Evolutionary conservation across 2,329 filamentous ascomycete species (phyloP).

Genomic region (Metarhizium guizhouense): DNA sequence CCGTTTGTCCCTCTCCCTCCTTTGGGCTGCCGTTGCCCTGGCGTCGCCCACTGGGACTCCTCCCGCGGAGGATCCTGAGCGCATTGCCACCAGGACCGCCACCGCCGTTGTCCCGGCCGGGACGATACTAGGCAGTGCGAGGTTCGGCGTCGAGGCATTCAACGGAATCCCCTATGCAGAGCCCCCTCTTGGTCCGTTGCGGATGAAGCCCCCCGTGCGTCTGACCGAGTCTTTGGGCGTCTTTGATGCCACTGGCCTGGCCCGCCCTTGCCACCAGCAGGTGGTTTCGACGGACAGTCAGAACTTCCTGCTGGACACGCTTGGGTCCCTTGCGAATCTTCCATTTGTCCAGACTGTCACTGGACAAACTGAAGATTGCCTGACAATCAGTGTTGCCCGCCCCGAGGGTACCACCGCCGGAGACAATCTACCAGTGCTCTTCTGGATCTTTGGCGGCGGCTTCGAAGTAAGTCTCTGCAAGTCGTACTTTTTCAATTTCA

Average conservation of each 20-base stretch:
- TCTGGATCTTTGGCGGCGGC: conserved; percentile 50
- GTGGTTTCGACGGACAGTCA: conserved; percentile 14
- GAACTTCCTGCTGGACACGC: conserved; percentile 22
- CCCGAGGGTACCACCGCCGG: conserved; percentile 31
- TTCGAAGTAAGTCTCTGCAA: conserved; percentile 2
- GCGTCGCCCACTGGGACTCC: neutral
- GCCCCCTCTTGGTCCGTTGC: conserved; percentile 46
- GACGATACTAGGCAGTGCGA: neutral
- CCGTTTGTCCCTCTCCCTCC: neutral
- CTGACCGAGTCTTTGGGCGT: conserved; percentile 40
- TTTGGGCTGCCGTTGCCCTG: neutral
- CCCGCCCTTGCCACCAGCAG: conserved; percentile 51
- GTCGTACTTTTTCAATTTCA: neutral
- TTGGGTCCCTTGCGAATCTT: conserved; percentile 31
- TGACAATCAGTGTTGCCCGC: conserved; percentile 38
- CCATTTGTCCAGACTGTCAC: conserved; percentile 31
- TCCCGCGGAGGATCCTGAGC: neutral
- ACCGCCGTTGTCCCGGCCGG: neutral
- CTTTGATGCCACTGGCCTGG: conserved; percentile 37
- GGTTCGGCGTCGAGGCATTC: conserved; percentile 42
- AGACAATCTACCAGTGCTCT: conserved; percentile 43
- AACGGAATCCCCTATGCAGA: conserved; percentile 56
- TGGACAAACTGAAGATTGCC: conserved; percentile 36
- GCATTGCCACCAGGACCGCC: neutral
- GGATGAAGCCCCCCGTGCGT: conserved; percentile 50